A percentile compares a stretch with the other conserved stretches of the same genome.
Conservation (phyloP, 2,329 filamentous ascomycete species). For the Neofusicoccum sp. region DNA sequence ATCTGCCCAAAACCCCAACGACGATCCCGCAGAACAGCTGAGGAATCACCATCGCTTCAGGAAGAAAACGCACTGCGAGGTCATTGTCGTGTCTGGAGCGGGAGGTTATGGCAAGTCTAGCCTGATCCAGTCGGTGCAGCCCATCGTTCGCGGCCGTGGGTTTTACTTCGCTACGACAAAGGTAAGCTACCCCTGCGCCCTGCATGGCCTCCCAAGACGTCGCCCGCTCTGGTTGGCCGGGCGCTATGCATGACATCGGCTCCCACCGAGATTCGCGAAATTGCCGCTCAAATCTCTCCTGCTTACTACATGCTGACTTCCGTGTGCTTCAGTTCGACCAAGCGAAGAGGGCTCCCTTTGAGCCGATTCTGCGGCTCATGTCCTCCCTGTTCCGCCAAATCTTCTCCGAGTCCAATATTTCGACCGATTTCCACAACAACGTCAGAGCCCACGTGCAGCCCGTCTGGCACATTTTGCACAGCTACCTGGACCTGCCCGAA, state of each 20-base stretch:
- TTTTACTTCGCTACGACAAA: constrained; percentile 61
- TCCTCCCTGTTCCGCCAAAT: constrained; percentile 65
- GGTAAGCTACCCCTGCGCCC: background rate
- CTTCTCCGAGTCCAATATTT: constrained; percentile 65
- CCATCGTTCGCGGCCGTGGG: constrained; percentile 58
- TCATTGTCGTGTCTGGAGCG: constrained; percentile 60
- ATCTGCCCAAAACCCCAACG: constrained; percentile 3
- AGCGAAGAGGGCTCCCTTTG: constrained; percentile 61
- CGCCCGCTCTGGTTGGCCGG: background rate
- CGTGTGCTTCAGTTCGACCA: constrained; percentile 52
- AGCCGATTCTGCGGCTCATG: constrained; percentile 63
- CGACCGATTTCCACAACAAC: constrained; percentile 62
- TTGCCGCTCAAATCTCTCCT: background rate
- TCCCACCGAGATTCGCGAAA: background rate
- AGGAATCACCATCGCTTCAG: constrained; percentile 11
- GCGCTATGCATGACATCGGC: background rate
- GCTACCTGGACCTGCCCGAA: constrained; percentile 65
- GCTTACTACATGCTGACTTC: background rate
- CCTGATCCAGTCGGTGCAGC: constrained; percentile 61
- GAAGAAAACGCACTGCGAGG: constrained; percentile 57
- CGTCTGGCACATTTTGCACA: constrained; percentile 60
- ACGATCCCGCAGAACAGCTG: constrained; percentile 12
- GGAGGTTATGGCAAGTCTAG: constrained; percentile 64
- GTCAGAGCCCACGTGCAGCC: constrained; percentile 58
- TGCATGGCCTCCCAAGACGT: background rate